Evolutionary conservation across 1,139 yeast species (phyloP), one percentile per base, ranked within the genome.

Genomic region (Zygosaccharomyces sapae): DNA sequence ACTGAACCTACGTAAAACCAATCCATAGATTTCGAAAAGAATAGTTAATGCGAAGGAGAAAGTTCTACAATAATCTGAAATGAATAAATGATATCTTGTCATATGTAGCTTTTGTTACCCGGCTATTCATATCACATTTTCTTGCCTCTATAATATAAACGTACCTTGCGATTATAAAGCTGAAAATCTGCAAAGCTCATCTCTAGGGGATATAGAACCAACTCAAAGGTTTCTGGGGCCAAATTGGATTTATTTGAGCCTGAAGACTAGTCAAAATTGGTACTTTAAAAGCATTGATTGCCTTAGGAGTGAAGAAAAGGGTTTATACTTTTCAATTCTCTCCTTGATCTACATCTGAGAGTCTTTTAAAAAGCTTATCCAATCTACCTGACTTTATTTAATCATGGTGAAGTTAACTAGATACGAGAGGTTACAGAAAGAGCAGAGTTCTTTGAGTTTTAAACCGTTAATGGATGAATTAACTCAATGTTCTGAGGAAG

Each of bases 391-490:
- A 25, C 41, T n/a, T 27, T 8, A 27, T 9, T 12, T 13, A 41
- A 38, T 18, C 33, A 63, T 64, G 67, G 59, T 62, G 13, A 58
- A 60, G 44, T 47, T 63, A 37, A 55, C 63, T 7, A 60, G 62
- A 44, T 56, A 55, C 45, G 68, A 66, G 43, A 61, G 58, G 41
- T 45, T 59, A 40, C 61, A 61, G 43, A 64, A 63, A 45, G 62
- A 62, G 47, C 58, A 58, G 33, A 55, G 54, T 44, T 61, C 66
- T 4, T 50, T 55, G 36, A 50, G 53, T 13, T 65, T 57, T 46
- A 61, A 65, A 49, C 67, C 67, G 8, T 49, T 66, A 41, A 53
- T 66, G n/a, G 64, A 63, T 48, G 60, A 58, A 4, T 50, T 66
- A 18, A 51, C 50, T 3, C 48, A 54, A 16, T 56, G 63, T 48